A percentile compares a stretch with the other conserved stretches of the same genome.
These are phyloP conservation scores for Metarhizium sp. DNA, from an alignment of 2,329 filamentous ascomycete species.

Conservation along the genomic window DNA sequence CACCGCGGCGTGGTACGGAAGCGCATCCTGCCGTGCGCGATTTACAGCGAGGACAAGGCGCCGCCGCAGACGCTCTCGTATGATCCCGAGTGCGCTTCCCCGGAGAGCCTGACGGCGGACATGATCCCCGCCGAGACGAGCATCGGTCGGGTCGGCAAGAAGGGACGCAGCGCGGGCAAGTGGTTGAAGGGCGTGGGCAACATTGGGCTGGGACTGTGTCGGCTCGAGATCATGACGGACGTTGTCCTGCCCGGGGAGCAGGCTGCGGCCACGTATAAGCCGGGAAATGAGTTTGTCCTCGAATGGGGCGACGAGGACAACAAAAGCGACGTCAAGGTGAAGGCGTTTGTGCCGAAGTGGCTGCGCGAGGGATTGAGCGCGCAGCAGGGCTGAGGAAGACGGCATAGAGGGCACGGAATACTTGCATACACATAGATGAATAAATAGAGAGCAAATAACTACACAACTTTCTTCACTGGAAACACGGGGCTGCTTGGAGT, in stretches of 20 bases:
- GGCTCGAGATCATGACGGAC: slow-evolving; percentile 85
- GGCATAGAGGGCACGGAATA: neutral
- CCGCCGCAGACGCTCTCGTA: slow-evolving; percentile 37
- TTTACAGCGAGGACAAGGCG: slow-evolving; percentile 47
- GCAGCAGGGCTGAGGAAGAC: slow-evolving; percentile 9
- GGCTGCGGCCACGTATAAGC: slow-evolving; percentile 51
- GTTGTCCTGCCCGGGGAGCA: slow-evolving; percentile 61
- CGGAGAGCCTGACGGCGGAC: slow-evolving; percentile 20
- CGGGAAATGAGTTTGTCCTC: slow-evolving; percentile 53
- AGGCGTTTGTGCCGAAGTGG: slow-evolving; percentile 83
- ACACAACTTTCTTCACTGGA: neutral
- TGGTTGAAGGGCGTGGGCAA: slow-evolving; percentile 75
- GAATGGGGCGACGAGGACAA: slow-evolving; percentile 36
- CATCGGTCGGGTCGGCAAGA: slow-evolving; percentile 43
- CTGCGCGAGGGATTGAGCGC: slow-evolving; percentile 32
- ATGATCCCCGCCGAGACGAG: slow-evolving; percentile 34
- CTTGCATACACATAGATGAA: neutral
- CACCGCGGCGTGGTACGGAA: slow-evolving; percentile 92
- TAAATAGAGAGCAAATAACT: neutral
- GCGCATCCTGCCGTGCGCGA: slow-evolving; percentile 69
- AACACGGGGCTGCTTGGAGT: neutral
- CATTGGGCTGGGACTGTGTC: slow-evolving; percentile 76
- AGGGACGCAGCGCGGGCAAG: slow-evolving; percentile 67
- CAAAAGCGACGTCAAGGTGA: slow-evolving; percentile 42
- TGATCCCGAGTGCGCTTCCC: slow-evolving; percentile 20